Conservation (phyloP, 148 eudicot species). For the Arctostaphylos glauca region DNA sequence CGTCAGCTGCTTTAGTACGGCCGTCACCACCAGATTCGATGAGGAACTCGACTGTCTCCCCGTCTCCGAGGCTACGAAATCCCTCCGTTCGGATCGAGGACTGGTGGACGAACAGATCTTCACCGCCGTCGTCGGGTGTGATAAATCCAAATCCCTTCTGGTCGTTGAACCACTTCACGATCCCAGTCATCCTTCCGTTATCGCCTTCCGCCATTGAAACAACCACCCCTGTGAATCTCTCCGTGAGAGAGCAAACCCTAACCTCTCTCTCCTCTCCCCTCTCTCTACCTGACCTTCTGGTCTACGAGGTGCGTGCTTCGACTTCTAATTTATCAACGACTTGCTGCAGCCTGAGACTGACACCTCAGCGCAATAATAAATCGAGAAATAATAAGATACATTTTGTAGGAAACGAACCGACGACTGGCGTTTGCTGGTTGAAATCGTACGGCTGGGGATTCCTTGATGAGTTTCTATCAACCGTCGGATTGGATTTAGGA, state of each 20-base stretch:
- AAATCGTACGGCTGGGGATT: constrained; percentile 1
- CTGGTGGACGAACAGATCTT: constrained; percentile 63
- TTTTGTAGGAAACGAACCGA: not conserved
- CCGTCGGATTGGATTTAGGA: not conserved
- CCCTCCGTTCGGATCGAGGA: constrained; percentile 55
- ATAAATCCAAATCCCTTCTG: constrained; percentile 58
- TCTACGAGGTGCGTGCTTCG: not conserved
- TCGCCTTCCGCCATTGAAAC: constrained; percentile 29
- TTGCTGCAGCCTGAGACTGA: not conserved
- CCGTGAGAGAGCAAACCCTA: constrained; percentile 11
- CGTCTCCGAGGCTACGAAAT: constrained; percentile 52
- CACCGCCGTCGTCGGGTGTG: constrained; percentile 53
- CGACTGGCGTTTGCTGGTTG: constrained; percentile 5
- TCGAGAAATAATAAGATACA: not conserved
- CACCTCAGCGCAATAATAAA: not conserved
- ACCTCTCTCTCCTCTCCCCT: not conserved
- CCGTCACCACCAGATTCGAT: constrained; percentile 47
- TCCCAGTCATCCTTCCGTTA: constrained; percentile 29
- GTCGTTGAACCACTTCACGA: constrained; percentile 61
- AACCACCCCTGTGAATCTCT: not conserved
- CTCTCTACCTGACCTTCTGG: not conserved
- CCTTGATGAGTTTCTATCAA: not conserved
- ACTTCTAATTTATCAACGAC: constrained; percentile 7
- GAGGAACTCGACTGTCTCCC: constrained; percentile 44
- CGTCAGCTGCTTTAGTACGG: constrained; percentile 45